Base-by-base conservation (phyloP, 2,329 filamentous ascomycete species). In the Neospermospora avenae region DNA sequence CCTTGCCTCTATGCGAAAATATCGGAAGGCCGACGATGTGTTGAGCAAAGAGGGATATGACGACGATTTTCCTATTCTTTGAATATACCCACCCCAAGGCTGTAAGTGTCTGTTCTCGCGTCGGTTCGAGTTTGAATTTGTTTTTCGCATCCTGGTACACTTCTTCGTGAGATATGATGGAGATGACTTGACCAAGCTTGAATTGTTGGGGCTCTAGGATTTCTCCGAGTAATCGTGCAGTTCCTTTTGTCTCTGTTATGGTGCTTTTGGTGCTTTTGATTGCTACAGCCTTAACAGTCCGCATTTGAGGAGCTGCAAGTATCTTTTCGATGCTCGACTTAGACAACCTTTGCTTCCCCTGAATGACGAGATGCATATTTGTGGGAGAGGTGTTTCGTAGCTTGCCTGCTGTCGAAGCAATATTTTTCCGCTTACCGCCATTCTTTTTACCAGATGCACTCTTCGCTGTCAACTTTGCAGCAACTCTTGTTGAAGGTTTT, bases 1-100 rank as follows among this genome's bases (percentile, higher is more conserved):
- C 41, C 16, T 44, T 44, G 4, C 53, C 41, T 10, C 42, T 31
- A 7, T 55, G 42, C 16, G 53, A 44, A 8, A 34, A 55, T 8
- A 55, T 55, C 4, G 53, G 53, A 25, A 55, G 37, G 3, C 39
- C 53, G 5, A 55, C 53, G 20, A 55, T 8, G 24, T 55, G 39
- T 14, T 44, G 39, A 5, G 37, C n/a, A 24, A 55, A 55, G 4
- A 22, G 37, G 4, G 28, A 35, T 22, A 45, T 45, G 18, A 55
- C 39, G 4, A 55, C 41, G 7, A 55, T 42, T 18, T 55, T 55
- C 11, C 53, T 22, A 22, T 31, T 25, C 20, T 55, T 55, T 1
- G 37, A 44, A 20, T 55, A 44, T 3, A 55, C 53, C 53, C 53
- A 55, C 16, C 42, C 48, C 28, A 51, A 28, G 11, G 31, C 4